Percentiles rank a stretch among this genome's conserved stretches.
These are phyloP conservation scores for Periconia digitata DNA, from an alignment of 2,329 filamentous ascomycete genomes.

Conservation along the genomic window DNA sequence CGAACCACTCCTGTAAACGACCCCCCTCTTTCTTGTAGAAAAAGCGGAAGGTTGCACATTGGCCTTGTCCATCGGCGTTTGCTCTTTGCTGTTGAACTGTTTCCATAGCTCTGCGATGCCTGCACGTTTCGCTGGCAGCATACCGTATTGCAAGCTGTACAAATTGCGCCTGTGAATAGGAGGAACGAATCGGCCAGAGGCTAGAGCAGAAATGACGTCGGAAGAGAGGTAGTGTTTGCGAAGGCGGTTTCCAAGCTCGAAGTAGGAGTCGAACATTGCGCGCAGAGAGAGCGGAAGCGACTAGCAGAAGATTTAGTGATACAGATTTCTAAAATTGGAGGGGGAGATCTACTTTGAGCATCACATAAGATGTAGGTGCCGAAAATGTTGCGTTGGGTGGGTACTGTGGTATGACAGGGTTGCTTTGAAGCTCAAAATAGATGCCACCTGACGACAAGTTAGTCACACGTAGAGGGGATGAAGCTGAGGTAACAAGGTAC, in stretches of 20 bases:
- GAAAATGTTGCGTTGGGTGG: conserved; percentile 21
- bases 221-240: conserved; percentile 94
- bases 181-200: conserved; percentile 89
- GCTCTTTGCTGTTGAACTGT: conserved; percentile 48
- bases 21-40: not conserved
- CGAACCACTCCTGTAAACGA: not conserved
- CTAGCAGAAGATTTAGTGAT: conserved; percentile 13
- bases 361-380: conserved; percentile 77
- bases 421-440: conserved; percentile 84
- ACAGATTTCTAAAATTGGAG: not conserved
- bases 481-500: conserved; percentile 45
- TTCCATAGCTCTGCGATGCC: conserved; percentile 86
- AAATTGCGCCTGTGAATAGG: conserved; percentile 93
- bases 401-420: conserved; percentile 49
- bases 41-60: not conserved
- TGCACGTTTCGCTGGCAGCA: conserved; percentile 82
- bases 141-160: conserved; percentile 96
- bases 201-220: conserved; percentile 80
- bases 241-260: conserved; percentile 87
- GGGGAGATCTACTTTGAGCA: conserved; percentile 67
- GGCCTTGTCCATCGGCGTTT: not conserved
- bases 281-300: conserved; percentile 85
- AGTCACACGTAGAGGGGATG: not conserved
- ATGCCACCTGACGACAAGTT: conserved; percentile 62
- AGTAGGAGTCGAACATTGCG: conserved; percentile 98